Evolutionary conservation across 306 rosid species (phyloP).

Genomic region (Fragaria iinumae): DNA sequence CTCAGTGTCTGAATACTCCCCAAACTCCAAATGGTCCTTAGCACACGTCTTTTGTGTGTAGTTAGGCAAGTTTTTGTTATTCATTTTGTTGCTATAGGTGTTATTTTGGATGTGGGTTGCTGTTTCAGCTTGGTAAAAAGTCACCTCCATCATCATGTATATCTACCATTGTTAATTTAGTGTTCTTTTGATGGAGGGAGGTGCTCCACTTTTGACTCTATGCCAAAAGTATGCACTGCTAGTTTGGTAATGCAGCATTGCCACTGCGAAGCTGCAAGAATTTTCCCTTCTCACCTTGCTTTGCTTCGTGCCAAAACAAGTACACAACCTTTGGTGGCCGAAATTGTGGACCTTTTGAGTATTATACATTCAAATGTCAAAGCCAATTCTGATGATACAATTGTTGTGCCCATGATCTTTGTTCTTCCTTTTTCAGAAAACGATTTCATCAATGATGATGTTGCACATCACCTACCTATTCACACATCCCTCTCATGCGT

Average conservation of each 20-base stretch:
- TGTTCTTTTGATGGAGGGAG: background rate
- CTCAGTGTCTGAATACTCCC: background rate
- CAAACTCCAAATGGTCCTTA: background rate
- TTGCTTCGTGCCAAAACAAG: background rate
- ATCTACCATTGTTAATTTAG: background rate
- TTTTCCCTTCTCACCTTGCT: background rate
- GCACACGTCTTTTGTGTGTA: background rate
- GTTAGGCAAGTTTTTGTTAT: background rate
- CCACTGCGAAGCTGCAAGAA: background rate
- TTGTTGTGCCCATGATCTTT: background rate
- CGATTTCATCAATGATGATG: background rate
- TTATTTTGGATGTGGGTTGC: background rate
- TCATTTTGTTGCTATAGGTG: background rate
- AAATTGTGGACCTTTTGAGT: slow-evolving; percentile 1
- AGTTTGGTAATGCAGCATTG: slow-evolving; percentile 13
- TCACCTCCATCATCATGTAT: background rate
- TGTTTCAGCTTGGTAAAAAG: background rate
- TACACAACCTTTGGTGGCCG: background rate
- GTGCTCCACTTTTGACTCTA: background rate
- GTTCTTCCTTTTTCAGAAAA: background rate
- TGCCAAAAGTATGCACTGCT: background rate
- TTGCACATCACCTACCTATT: background rate
- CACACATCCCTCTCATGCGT: background rate
- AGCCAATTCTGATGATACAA: background rate
- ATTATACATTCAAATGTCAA: background rate